Evolutionary conservation across 352 stramenopile species (phyloP).

Genomic region (Pythium pyrilobum): DNA sequence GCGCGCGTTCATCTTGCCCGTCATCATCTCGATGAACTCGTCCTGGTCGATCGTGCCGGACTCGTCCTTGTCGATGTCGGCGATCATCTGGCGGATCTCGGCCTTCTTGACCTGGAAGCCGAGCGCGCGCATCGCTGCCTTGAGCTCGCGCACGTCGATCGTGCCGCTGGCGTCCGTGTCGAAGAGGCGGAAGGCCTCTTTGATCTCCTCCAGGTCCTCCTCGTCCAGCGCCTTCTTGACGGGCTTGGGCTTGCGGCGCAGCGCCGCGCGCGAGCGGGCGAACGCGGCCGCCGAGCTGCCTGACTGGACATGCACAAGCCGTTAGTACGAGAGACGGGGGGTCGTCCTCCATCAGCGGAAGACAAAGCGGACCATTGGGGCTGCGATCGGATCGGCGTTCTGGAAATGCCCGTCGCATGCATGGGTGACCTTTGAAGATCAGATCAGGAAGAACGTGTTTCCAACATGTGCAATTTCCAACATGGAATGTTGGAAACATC

Average conservation of each 20-base stretch:
- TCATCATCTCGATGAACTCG: slow-evolving; percentile 95
- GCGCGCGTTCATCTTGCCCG: slow-evolving; percentile 89
- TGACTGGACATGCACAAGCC: slow-evolving; percentile 30
- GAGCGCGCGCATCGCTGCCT: slow-evolving; percentile 92
- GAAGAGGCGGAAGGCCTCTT: slow-evolving; percentile 93
- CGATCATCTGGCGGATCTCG: slow-evolving; percentile 91
- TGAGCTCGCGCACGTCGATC: slow-evolving; percentile 93
- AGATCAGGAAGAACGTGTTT: slow-evolving; percentile 1
- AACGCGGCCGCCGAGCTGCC: slow-evolving; percentile 18
- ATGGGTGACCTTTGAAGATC: slow-evolving; percentile 24
- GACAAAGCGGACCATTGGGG: not conserved
- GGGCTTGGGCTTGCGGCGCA: slow-evolving; percentile 27
- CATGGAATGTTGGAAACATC: too few species aligned
- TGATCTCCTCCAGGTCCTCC: slow-evolving; percentile 91
- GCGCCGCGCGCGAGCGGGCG: slow-evolving; percentile 19
- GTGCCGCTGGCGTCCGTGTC: slow-evolving; percentile 88
- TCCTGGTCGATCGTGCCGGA: slow-evolving; percentile 85
- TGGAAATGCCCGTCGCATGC: too few species aligned
- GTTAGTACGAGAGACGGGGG: too few species aligned
- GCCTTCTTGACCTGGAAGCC: slow-evolving; percentile 93
- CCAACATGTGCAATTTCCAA: not conserved
- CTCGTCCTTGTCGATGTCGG: slow-evolving; percentile 93
- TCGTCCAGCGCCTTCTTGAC: slow-evolving; percentile 87
- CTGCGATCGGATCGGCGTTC: not conserved
- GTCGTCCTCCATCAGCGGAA: not conserved